Conservation (phyloP, 495 filamentous ascomycete genomes). For the Parachaetomium inaequale region DNA sequence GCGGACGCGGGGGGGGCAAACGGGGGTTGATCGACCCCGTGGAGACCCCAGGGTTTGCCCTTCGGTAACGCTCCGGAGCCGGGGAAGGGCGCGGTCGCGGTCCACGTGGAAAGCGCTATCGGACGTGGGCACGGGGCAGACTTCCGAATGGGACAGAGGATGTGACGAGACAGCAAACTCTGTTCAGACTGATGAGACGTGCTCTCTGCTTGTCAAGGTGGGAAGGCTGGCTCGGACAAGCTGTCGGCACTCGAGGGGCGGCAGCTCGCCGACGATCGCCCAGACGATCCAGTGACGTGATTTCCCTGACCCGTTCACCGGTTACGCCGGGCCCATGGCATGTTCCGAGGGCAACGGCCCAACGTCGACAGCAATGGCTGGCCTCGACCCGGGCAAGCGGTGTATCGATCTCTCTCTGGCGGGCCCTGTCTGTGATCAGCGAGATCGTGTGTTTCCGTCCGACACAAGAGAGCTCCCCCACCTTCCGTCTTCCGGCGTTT, state of each 20-base stretch:
- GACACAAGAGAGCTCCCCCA: too few species aligned
- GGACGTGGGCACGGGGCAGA: background rate
- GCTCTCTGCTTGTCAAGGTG: background rate
- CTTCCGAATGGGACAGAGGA: background rate
- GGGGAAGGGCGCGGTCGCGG: background rate
- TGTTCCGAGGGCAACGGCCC: background rate
- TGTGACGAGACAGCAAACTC: background rate
- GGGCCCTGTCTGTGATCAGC: background rate
- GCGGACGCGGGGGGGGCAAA: background rate
- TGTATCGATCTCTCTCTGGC: background rate
- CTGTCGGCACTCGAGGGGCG: background rate
- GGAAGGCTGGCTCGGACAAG: background rate
- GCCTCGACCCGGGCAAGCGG: background rate
- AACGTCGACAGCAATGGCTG: background rate
- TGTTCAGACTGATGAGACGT: background rate
- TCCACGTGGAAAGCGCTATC: constrained; percentile 9
- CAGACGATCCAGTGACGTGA: constrained; percentile 9
- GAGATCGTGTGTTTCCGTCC: too few species aligned
- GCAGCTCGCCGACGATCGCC: background rate
- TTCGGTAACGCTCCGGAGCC: constrained; percentile 8
- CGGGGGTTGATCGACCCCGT: background rate
- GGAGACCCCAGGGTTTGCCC: constrained; percentile 2
- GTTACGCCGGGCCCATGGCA: background rate
- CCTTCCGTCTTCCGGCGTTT: background rate
- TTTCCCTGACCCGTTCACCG: background rate